Evolutionary conservation across 768 basidiomycete species (phyloP), one percentile per base, ranked within the genome.

Genomic region (Phlebiopsis flavidoalba): DNA sequence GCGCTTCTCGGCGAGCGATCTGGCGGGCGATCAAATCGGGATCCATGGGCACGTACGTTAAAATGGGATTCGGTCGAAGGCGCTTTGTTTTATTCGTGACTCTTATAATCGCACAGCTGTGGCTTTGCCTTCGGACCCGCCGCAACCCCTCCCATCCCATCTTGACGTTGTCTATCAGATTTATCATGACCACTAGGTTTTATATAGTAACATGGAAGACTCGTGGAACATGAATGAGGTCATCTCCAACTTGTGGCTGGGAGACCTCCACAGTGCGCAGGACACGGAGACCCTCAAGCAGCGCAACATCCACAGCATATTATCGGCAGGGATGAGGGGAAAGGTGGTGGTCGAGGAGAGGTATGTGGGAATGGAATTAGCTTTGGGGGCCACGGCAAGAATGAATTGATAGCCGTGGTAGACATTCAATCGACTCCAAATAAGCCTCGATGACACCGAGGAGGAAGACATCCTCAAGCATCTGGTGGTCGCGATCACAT

Each of bases 351-450:
- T 91, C 35, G 73, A 85, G 48, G n/a, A 31, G 85, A 88, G 74
- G 89, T 89, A 64, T 58, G 77, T 64, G 35, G 50, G 54, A 46
- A 43, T 43, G 2, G 10, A 43, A 43, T 12, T 31, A 43, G 17
- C 40, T 12, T 17, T 43, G 17, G 17, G 7, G 7, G 8, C 40
- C 12, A 43, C 17, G n/a, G 40, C 17, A 43, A 43, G 40, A 43
- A 43, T 43, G 17, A 33, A 33, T 45, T 43, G 15, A 33, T 47
- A 22, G 33, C 17, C 54, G 37, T 53, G 40, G 51, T 60, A 96
- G 94, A 88, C 88, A 7, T 90, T 95, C 72, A 82, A 87, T 59
- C 84, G 83, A 35, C 85, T 85, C 68, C 91, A 94, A 68, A 86
- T 96, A 61, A 80, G 84, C 53, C 78, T 95, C 47, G 89, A 93